Evolutionary conservation across 169 alveolate species (phyloP).

Genomic region (Plasmodium billcollinsi): DNA sequence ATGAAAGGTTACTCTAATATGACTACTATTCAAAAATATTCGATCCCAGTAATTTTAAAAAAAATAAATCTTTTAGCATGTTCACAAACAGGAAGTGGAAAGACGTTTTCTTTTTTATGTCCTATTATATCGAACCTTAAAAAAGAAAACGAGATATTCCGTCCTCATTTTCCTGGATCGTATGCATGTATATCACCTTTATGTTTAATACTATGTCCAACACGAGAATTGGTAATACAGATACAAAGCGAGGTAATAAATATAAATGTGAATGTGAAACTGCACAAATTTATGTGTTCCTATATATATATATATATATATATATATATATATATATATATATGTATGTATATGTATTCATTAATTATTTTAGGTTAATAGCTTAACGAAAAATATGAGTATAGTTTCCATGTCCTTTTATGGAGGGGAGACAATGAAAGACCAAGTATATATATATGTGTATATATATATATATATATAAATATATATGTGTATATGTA

Average conservation of each 20-base stretch:
- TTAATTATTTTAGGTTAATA: slow-evolving; percentile 81
- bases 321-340: not conserved
- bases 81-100: slow-evolving; percentile 99
- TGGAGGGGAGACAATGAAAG: slow-evolving; percentile 68
- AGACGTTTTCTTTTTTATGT: slow-evolving; percentile 97
- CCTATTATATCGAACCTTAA: slow-evolving; percentile 95
- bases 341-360: not conserved
- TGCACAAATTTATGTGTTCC: too few relatives aligned
- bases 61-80: slow-evolving; percentile 97
- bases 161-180: slow-evolving; percentile 57
- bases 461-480: not conserved
- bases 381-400: slow-evolving; percentile 34
- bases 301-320: slow-evolving; percentile 6
- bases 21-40: slow-evolving; percentile 96
- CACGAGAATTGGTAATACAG: slow-evolving; percentile 53
- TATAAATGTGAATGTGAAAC: too few relatives aligned
- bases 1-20: slow-evolving; percentile 92
- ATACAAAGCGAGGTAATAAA: slow-evolving; percentile 91
- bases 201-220: slow-evolving; percentile 70
- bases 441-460: slow-evolving; percentile 23
- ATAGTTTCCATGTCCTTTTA: slow-evolving; percentile 51
- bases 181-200: slow-evolving; percentile 81
- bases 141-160: slow-evolving; percentile 22
- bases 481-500: not conserved
- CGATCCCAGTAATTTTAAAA: slow-evolving; percentile 94